phyloP scores from a whole-genome alignment of 2,329 filamentous ascomycete species.

The Aaosphaeria arxii region DNA sequence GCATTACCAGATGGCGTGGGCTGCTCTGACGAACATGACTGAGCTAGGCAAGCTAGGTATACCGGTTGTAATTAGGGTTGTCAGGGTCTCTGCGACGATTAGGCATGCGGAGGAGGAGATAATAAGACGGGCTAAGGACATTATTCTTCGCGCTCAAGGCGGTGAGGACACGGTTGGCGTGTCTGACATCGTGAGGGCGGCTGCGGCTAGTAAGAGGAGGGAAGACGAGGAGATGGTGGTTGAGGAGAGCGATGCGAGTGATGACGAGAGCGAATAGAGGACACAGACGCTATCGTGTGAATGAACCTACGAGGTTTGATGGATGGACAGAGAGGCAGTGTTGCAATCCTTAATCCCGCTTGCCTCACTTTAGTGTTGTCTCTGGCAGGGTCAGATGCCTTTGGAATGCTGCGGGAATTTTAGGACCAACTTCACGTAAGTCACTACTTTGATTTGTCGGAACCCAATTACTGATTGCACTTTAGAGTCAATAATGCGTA shows the following conservation, averaged over 20 bases:
- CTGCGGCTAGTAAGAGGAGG: conserved; percentile 15
- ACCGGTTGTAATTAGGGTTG: conserved; percentile 76
- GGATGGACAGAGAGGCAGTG: too few species aligned
- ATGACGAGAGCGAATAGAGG: not conserved
- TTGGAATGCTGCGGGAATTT: too few species aligned
- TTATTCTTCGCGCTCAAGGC: conserved; percentile 66
- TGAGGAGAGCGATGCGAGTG: conserved; percentile 7
- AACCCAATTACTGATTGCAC: not conserved
- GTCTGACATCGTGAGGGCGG: not conserved
- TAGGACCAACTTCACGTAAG: too few species aligned
- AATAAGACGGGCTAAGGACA: conserved; percentile 69
- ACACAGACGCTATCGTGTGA: too few species aligned
- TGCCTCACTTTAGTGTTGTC: too few species aligned
- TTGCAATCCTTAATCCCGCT: too few species aligned
- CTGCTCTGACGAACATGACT: conserved; percentile 78
- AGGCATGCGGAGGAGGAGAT: conserved; percentile 89
- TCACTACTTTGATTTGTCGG: not conserved
- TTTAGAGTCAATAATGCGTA: not conserved
- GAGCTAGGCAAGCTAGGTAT: conserved; percentile 61
- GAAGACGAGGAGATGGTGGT: conserved; percentile 15
- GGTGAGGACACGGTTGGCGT: conserved; percentile 15
- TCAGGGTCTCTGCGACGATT: conserved; percentile 89
- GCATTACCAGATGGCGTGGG: conserved; percentile 86
- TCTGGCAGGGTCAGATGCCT: too few species aligned
- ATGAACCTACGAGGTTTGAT: too few species aligned